Evolutionary conservation across 306 rosid species (phyloP), one percentile per base, ranked within the genome.

Genomic region (Acacia crassicarpa): DNA sequence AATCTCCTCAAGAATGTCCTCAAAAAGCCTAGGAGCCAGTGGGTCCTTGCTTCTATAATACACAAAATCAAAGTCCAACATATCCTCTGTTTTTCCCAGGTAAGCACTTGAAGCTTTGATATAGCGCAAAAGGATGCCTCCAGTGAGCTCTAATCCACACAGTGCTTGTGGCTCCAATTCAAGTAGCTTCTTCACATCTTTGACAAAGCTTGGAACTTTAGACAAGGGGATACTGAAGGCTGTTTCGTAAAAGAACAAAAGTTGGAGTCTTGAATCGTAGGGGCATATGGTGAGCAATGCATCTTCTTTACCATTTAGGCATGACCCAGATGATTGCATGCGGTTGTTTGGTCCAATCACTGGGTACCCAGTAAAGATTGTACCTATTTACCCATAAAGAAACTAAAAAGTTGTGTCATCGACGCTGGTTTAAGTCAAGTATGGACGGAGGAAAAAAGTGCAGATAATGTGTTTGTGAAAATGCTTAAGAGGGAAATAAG

Each of bases 121-220:
- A 65, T 94, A 94, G 13, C 97, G 93, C 87, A 94, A 84, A 8
- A 94, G 75, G 75, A 92, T 88, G 33, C 98, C 98, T 6, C 91
- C 90, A 83, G 89, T 90, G 68, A 75, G 79, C 0, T 91, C 97
- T 16, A 88, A 7, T 51, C 91, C 94, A 75, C 98, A 94, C 9
- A 94, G 63, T 23, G 92, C 90, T 23, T 84, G 85, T 0, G 94
- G 94, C 49, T 80, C 86, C n/a, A 89, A 61, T 70, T 89, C 72
- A 35, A 89, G 91, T 13, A 94, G 86, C 67, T 87, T 84, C n/a
- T 91, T 89, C 51, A 92, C 88, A 51, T 92, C 97, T 82, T 88
- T 30, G 44, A 94, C 86, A 53, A 94, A 94, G n/a, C 23, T 69
- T 79, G 85, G 85, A 1, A 77, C 91, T 4, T 46, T 0, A 5